These are phyloP conservation scores for Babesia ovata DNA, from an alignment of 169 alveolate species.

Conservation along the genomic window DNA sequence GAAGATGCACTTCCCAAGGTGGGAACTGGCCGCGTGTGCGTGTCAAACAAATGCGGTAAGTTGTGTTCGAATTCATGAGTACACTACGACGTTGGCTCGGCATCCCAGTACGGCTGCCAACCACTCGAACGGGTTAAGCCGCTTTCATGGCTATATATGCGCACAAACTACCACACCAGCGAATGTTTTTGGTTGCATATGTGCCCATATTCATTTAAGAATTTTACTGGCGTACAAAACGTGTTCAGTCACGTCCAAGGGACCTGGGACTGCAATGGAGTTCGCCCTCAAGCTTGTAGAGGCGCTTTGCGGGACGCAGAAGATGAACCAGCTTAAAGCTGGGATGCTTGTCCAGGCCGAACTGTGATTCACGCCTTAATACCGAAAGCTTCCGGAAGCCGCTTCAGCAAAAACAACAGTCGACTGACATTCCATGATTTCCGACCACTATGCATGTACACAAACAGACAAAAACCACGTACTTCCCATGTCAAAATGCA, in stretches of 20 bases:
- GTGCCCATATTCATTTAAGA: not conserved
- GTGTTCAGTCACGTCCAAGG: slow-evolving; percentile 71
- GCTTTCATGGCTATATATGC: no score
- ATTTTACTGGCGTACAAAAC: not conserved
- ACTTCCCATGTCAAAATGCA: not conserved
- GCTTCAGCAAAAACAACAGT: slow-evolving; percentile 22
- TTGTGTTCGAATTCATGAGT: not conserved
- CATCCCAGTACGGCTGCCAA: no score
- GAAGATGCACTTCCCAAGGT: slow-evolving; percentile 71
- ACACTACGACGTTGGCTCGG: no score
- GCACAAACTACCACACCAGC: no score
- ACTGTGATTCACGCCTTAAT: slow-evolving; percentile 1
- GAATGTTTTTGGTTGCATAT: no score
- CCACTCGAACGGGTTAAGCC: no score
- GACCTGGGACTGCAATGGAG: slow-evolving; percentile 80
- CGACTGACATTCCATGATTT: slow-evolving; percentile 1
- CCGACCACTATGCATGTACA: not conserved
- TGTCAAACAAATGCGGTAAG: slow-evolving; percentile 73
- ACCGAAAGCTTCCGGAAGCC: slow-evolving; percentile 21
- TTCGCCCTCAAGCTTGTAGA: slow-evolving; percentile 78
- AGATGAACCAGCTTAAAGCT: slow-evolving; percentile 46
- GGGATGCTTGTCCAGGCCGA: slow-evolving; percentile 65
- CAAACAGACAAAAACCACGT: not conserved
- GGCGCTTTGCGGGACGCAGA: slow-evolving; percentile 62
- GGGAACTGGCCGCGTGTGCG: slow-evolving; percentile 77